phyloP scores from a whole-genome alignment of 2,329 filamentous ascomycete species.

The Penicillium brasilianum region DNA sequence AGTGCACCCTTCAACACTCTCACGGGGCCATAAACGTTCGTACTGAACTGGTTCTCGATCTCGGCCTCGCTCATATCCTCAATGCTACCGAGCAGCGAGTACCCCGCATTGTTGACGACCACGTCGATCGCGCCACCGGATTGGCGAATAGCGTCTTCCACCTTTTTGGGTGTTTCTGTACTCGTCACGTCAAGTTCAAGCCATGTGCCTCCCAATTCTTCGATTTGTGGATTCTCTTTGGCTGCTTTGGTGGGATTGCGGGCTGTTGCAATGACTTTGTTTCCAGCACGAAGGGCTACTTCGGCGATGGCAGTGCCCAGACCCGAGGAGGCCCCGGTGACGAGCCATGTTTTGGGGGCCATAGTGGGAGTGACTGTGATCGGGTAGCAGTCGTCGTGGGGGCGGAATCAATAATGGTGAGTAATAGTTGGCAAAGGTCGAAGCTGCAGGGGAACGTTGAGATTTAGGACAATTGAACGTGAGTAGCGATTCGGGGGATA shows the following conservation, averaged over 20 bases:
- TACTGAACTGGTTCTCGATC: constrained; percentile 30
- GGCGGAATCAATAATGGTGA: background rate
- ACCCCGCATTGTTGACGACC: constrained; percentile 31
- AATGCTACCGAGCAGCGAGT: constrained; percentile 27
- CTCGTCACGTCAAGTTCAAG: constrained; percentile 23
- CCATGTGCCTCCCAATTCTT: constrained; percentile 21
- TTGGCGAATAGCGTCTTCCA: constrained; percentile 9
- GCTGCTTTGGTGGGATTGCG: constrained; percentile 31
- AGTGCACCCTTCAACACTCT: constrained; percentile 30
- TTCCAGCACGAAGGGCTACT: constrained; percentile 28
- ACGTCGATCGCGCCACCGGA: constrained; percentile 20
- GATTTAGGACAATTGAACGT: background rate
- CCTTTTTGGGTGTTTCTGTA: constrained; percentile 5
- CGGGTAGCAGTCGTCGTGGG: background rate
- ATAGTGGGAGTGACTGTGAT: background rate
- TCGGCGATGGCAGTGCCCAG: constrained; percentile 28
- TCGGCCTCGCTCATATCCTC: constrained; percentile 36
- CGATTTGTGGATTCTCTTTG: constrained; percentile 23
- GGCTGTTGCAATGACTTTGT: constrained; percentile 32
- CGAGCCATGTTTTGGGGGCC: constrained; percentile 25
- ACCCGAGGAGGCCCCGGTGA: constrained; percentile 31
- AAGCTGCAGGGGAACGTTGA: background rate
- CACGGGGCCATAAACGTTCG: constrained; percentile 36
- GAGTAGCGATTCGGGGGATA: background rate
- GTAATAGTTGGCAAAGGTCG: background rate